Evolutionary conservation across 2,329 filamentous ascomycete species (phyloP).

Genomic region (Biscogniauxia sp.): DNA sequence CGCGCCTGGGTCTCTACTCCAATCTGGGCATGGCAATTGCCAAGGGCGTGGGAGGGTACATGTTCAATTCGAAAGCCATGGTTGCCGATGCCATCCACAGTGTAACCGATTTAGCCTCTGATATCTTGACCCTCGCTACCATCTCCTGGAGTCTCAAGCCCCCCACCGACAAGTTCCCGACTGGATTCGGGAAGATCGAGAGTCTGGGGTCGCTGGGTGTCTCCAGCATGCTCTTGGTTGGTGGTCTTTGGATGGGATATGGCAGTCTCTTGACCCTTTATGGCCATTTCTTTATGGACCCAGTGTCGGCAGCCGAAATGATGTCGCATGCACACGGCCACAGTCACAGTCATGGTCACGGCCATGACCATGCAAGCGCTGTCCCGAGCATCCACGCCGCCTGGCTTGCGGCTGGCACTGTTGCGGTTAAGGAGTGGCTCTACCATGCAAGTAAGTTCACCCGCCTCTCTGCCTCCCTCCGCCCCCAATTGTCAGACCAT

Average conservation of each 20-base stretch:
- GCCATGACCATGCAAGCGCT: conserved; percentile 61
- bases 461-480: not conserved
- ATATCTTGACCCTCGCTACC: conserved; percentile 89
- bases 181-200: conserved; percentile 97
- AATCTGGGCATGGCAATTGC: conserved; percentile 93
- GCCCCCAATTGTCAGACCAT: not conserved
- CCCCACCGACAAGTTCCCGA: conserved; percentile 79
- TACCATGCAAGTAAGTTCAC: conserved; percentile 85
- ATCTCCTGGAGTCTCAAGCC: conserved; percentile 90
- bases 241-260: conserved; percentile 89
- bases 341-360: conserved; percentile 61
- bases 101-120: conserved; percentile 90
- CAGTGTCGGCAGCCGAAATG: conserved; percentile 50
- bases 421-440: conserved; percentile 92
- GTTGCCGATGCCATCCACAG: conserved; percentile 94
- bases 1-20: conserved; percentile 80
- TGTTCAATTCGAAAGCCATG: conserved; percentile 93
- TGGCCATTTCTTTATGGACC: conserved; percentile 69
- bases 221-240: conserved; percentile 83
- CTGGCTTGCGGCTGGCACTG: conserved; percentile 88
- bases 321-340: conserved; percentile 58
- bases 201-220: conserved; percentile 91
- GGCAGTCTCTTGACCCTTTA: conserved; percentile 70
- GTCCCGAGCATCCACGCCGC: conserved; percentile 89
- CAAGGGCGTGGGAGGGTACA: conserved; percentile 88